phyloP scores from a whole-genome alignment of 106 monocot genomes.

The Xerophyta viscosa region DNA sequence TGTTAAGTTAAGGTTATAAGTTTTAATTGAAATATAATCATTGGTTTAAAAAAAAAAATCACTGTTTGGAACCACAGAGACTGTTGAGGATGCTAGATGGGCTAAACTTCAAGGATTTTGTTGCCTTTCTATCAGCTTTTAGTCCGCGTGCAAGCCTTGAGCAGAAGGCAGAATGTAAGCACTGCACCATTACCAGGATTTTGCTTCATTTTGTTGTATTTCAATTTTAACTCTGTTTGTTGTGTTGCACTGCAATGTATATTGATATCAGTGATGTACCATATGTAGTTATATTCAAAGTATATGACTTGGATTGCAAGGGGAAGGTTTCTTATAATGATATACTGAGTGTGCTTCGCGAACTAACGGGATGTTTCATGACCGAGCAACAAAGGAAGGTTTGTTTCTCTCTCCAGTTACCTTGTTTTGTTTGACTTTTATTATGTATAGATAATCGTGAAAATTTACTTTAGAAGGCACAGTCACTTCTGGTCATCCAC shows the following conservation, averaged over 20 bases:
- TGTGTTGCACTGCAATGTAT: too few relatives aligned
- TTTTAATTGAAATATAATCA: too few relatives aligned
- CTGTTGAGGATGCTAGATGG: slow-evolving; percentile 57
- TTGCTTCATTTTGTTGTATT: slow-evolving; percentile 1
- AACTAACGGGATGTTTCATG: slow-evolving; percentile 58
- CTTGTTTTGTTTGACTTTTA: too few relatives aligned
- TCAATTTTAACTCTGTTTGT: not conserved
- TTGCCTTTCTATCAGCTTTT: slow-evolving; percentile 54
- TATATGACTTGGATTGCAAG: slow-evolving; percentile 59
- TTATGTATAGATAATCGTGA: too few relatives aligned
- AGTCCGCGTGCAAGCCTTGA: slow-evolving; percentile 34
- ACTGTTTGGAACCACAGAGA: too few relatives aligned
- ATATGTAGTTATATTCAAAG: slow-evolving; percentile 66
- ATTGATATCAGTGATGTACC: too few relatives aligned
- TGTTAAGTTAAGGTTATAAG: too few relatives aligned
- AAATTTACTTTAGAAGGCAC: too few relatives aligned
- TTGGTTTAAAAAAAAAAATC: too few relatives aligned
- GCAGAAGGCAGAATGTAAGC: slow-evolving; percentile 52
- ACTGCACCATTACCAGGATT: not conserved
- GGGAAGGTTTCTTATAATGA: slow-evolving; percentile 65
- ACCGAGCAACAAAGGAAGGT: slow-evolving; percentile 66
- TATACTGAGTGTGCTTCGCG: slow-evolving; percentile 39
- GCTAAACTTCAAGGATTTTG: slow-evolving; percentile 67
- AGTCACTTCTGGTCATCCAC: too few relatives aligned
- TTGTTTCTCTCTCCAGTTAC: too few relatives aligned